These are phyloP conservation scores for Telfairia occidentalis DNA, from an alignment of 331 rosid species.

Conservation along the genomic window DNA sequence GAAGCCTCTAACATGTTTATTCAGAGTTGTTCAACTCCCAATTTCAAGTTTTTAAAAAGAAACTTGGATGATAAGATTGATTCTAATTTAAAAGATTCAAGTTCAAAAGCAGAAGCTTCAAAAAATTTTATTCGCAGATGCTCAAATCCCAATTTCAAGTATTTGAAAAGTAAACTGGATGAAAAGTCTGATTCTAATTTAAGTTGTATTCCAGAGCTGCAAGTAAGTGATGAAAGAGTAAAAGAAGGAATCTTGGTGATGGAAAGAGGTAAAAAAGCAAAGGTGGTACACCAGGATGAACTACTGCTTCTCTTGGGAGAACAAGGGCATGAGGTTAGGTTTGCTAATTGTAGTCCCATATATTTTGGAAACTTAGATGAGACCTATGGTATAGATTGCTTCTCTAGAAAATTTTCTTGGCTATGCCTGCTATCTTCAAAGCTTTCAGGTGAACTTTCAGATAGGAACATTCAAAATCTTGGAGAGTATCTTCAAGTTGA, in stretches of 20 bases:
- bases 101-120: slow-evolving; percentile 36
- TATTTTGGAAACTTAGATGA: slow-evolving; percentile 19
- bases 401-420: slow-evolving; percentile 14
- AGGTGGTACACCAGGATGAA: slow-evolving; percentile 56
- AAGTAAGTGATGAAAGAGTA: slow-evolving; percentile 59
- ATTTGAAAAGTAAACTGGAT: slow-evolving; percentile 28
- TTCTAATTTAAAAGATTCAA: not conserved
- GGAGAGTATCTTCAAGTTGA: slow-evolving; percentile 35
- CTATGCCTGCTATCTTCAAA: slow-evolving; percentile 21
- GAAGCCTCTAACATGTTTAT: slow-evolving; percentile 39
- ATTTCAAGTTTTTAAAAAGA: slow-evolving; percentile 48
- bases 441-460: slow-evolving; percentile 23
- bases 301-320: slow-evolving; percentile 47
- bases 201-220: slow-evolving; percentile 24
- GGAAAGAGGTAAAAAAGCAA: slow-evolving; percentile 43
- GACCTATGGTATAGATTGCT: not conserved
- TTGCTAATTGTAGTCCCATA: slow-evolving; percentile 34
- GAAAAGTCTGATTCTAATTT: slow-evolving; percentile 14
- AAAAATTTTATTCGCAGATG: slow-evolving; percentile 33
- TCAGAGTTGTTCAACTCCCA: slow-evolving; percentile 45
- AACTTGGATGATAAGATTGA: slow-evolving; percentile 14
- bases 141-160: slow-evolving; percentile 49
- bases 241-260: slow-evolving; percentile 52
- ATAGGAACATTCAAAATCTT: slow-evolving; percentile 24
- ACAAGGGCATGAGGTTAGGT: slow-evolving; percentile 32